phyloP scores from a whole-genome alignment of 2,329 filamentous ascomycete genomes.

The Colletotrichum phormii region DNA sequence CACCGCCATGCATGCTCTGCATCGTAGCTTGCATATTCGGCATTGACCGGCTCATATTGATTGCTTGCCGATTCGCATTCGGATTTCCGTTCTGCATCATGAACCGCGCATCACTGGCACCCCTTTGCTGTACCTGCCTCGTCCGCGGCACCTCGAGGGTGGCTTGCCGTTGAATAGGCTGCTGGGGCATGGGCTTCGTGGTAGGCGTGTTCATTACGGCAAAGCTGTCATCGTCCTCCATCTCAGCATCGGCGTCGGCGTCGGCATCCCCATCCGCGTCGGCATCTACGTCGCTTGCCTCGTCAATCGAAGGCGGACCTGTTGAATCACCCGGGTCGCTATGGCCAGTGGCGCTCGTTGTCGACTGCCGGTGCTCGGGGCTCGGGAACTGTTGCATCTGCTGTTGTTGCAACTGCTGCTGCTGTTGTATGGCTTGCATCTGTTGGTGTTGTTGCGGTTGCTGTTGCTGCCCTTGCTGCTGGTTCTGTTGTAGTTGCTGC shows the following conservation, averaged over 20 bases:
- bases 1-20: conserved; percentile 54
- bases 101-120: conserved; percentile 50
- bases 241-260: conserved; percentile 55
- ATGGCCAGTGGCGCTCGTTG: conserved; percentile 48
- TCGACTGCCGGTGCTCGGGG: conserved; percentile 43
- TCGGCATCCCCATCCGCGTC: conserved; percentile 54
- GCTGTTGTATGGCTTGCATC: conserved; percentile 36
- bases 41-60: conserved; percentile 58
- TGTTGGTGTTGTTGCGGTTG: conserved; percentile 38
- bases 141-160: conserved; percentile 58
- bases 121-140: conserved; percentile 49
- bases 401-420: conserved; percentile 40
- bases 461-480: conserved; percentile 45
- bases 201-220: conserved; percentile 60
- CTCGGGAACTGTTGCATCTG: conserved; percentile 38
- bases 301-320: conserved; percentile 55
- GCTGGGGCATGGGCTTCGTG: conserved; percentile 47
- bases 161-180: conserved; percentile 53
- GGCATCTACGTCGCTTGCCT: conserved; percentile 59
- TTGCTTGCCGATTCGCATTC: conserved; percentile 49
- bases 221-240: conserved; percentile 70
- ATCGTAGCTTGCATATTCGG: conserved; percentile 58
- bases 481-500: conserved; percentile 45
- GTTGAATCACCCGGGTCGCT: conserved; percentile 50
- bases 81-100: conserved; percentile 55